Percentiles rank a stretch among this genome's conserved stretches.
Evolutionary conservation across 2,329 filamentous ascomycete genomes (phyloP).

Genomic region (Penicillium occitanis): DNA sequence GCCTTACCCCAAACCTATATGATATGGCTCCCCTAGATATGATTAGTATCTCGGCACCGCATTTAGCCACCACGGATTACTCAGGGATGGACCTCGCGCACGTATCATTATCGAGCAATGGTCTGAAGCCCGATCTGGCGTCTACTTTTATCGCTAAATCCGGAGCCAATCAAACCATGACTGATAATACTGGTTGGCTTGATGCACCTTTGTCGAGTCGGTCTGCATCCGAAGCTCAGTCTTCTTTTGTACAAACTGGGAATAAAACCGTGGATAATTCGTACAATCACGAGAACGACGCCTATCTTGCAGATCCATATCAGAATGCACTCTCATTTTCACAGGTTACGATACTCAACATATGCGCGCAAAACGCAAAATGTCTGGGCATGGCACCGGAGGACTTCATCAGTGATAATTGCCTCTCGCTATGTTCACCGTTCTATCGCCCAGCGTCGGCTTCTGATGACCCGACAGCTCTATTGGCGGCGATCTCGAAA

Average conservation of each 20-base stretch:
- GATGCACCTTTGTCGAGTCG: background rate
- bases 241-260: background rate
- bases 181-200: background rate
- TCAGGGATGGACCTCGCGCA: background rate
- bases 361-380: conserved; percentile 14
- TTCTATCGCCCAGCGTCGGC: conserved; percentile 14
- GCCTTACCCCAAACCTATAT: background rate
- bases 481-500: conserved; percentile 9
- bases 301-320: conserved; percentile 11
- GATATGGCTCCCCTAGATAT: background rate
- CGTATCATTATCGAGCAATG: background rate
- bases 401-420: conserved; percentile 2
- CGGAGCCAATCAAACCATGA: background rate
- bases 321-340: conserved; percentile 8
- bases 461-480: conserved; percentile 11
- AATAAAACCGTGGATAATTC: background rate
- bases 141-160: background rate
- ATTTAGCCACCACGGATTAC: background rate
- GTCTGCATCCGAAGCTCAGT: background rate
- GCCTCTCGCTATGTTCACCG: conserved; percentile 14
- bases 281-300: background rate
- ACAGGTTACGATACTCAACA: conserved; percentile 4
- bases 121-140: background rate
- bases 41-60: background rate
- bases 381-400: conserved; percentile 6